These are phyloP conservation scores for Amylocarpus encephaloides DNA, from an alignment of 2,329 filamentous ascomycete species.

Conservation along the genomic window DNA sequence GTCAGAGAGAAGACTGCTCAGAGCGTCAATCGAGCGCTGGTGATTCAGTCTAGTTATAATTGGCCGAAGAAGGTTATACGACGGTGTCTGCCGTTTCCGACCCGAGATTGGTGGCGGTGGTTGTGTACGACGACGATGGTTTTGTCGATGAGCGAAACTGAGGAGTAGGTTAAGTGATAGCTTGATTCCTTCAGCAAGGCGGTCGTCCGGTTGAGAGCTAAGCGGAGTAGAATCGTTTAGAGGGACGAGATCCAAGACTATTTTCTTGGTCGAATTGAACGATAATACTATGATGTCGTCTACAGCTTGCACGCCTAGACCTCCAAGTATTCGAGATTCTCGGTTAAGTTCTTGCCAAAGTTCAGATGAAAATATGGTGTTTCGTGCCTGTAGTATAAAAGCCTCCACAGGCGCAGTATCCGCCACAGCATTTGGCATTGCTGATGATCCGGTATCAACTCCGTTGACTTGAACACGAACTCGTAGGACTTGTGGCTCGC, in stretches of 20 bases:
- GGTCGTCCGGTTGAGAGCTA: conserved; percentile 36
- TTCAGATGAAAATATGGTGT: conserved; percentile 78
- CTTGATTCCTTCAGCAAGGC: conserved; percentile 58
- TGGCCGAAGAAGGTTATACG: conserved; percentile 54
- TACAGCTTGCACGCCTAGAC: conserved; percentile 61
- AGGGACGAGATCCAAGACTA: conserved; percentile 63
- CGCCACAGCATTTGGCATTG: conserved; percentile 45
- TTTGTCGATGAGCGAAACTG: conserved; percentile 70
- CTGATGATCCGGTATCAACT: conserved; percentile 50
- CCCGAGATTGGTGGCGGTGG: conserved; percentile 48
- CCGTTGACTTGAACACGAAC: conserved; percentile 58
- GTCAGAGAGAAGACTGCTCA: conserved; percentile 19
- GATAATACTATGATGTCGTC: conserved; percentile 51
- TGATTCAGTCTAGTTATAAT: conserved; percentile 34
- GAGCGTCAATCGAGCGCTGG: conserved; percentile 19
- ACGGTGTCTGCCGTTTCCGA: conserved; percentile 42
- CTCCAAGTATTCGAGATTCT: conserved; percentile 68
- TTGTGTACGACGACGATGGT: conserved; percentile 61
- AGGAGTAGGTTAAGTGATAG: conserved; percentile 70
- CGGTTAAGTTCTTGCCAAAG: conserved; percentile 83
- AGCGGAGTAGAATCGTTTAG: conserved; percentile 41
- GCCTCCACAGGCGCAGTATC: conserved; percentile 57
- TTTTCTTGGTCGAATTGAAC: conserved; percentile 45
- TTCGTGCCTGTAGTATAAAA: conserved; percentile 66
- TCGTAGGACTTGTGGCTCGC: conserved; percentile 54